Base-by-base conservation (phyloP, 345 rosid species). In the Orychophragmus violaceus region DNA sequence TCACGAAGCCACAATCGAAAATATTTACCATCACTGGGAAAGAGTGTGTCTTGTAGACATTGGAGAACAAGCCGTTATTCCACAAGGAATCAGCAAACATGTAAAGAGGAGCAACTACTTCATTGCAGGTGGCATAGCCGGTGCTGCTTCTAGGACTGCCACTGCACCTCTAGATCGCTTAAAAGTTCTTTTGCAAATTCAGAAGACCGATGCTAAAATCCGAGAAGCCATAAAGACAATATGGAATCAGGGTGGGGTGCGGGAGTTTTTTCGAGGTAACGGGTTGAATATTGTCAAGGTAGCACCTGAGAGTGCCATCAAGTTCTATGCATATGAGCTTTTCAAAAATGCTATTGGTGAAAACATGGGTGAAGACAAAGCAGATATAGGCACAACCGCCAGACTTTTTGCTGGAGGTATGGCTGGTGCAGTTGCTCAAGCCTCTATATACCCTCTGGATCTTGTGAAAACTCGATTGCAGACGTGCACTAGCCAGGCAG, bases 391-490 rank as follows among this genome's bases (percentile, higher is more conserved):
- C 64, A 66, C 86, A 57, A 23, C 69, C 2, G 97, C 82, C 68
- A 83, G 93, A 10, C 90, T 90, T 45, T 64, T 84, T 35, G 83
- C 95, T 6, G 97, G 97, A 41, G 97, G 97, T 36, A 72, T 80
- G 78, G 97, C 97, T 21, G 97, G 97, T 70, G 97, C 97, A 55
- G 82, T 90, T 45, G 90, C 97, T 55, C 97, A 90, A 63, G 77
- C 95, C 60, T 78, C 87, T 22, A 84, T 90, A 62, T 90, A 90
- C 68, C 97, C 97, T 0, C 56, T 90, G 75, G 97, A 90, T 83
- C 97, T 90, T 66, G 93, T 90, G 57, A 90, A 90, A 85, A 90
- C 97, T 59, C 81, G 97, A 61, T 82, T 90, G 59, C 97, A 90
- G 64, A 88, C 97, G 63, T 75, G 62, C 70, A 77, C 77, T 19